Evolutionary conservation across 371 early-diverging fungal species (phyloP).

Genomic region (Circinella umbellata): DNA sequence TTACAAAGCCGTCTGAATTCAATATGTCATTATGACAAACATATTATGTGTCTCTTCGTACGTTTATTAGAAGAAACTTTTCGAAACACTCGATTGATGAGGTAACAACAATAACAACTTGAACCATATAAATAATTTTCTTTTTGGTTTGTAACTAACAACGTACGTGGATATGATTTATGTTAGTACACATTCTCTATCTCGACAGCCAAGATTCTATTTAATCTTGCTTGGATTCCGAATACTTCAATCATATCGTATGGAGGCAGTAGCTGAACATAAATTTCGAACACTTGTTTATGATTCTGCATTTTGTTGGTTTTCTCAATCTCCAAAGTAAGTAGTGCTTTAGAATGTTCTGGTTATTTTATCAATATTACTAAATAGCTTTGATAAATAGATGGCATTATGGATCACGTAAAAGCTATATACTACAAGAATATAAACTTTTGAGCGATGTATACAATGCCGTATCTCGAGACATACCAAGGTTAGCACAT

Average conservation of each 20-base stretch:
- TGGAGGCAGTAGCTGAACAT: conserved; percentile 70
- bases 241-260: conserved; percentile 68
- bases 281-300: conserved; percentile 69
- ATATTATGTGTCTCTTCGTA: conserved; percentile 71
- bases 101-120: background rate
- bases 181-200: conserved; percentile 66
- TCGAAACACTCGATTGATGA: conserved; percentile 59
- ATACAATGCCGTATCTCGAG: conserved; percentile 66
- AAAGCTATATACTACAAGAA: conserved; percentile 65
- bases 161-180: no score
- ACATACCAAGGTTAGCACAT: conserved; percentile 60
- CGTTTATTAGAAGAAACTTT: conserved; percentile 79
- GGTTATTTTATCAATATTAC: background rate
- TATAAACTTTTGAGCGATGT: conserved; percentile 72
- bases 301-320: conserved; percentile 76
- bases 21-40: conserved; percentile 73
- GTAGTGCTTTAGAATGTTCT: conserved; percentile 1
- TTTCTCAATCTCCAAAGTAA: conserved; percentile 67
- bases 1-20: conserved; percentile 82
- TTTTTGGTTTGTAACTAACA: no score
- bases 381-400: conserved; percentile 18
- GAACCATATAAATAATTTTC: no score
- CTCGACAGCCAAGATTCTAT: conserved; percentile 80
- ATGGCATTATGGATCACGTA: conserved; percentile 76
- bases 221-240: conserved; percentile 79